These are phyloP conservation scores for Lactifluus rugatus DNA, from an alignment of 768 basidiomycete species.

Conservation along the genomic window DNA sequence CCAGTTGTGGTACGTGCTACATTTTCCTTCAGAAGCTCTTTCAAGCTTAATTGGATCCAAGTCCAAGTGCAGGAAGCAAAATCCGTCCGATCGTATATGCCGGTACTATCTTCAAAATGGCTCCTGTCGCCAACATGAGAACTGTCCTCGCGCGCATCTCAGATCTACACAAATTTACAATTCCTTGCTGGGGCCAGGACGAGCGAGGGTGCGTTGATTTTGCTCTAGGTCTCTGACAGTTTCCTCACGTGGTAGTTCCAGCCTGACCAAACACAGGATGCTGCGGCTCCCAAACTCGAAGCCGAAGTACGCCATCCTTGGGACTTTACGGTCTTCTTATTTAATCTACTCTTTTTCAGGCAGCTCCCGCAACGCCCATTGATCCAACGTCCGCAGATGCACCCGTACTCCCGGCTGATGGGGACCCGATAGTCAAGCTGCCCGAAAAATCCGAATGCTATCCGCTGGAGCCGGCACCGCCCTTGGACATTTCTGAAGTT, in stretches of 20 bases:
- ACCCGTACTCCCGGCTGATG: neutral
- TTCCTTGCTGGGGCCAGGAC: neutral
- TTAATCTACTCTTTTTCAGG: neutral
- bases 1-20: neutral
- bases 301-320: neutral
- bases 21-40: neutral
- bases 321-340: neutral
- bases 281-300: neutral
- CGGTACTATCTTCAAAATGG: neutral
- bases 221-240: neutral
- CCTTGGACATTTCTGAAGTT: neutral
- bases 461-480: neutral
- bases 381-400: neutral
- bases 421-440: neutral
- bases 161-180: neutral
- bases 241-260: neutral
- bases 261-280: neutral
- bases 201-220: neutral
- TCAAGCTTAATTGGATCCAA: neutral
- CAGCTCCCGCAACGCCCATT: neutral
- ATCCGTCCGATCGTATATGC: neutral
- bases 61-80: neutral
- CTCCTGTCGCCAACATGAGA: rapidly evolving
- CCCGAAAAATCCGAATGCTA: neutral
- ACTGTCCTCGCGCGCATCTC: neutral